Evolutionary conservation across 495 filamentous ascomycete genomes (phyloP), one percentile per base, ranked within the genome.

Genomic region (Hypoxylon crocopeplum): DNA sequence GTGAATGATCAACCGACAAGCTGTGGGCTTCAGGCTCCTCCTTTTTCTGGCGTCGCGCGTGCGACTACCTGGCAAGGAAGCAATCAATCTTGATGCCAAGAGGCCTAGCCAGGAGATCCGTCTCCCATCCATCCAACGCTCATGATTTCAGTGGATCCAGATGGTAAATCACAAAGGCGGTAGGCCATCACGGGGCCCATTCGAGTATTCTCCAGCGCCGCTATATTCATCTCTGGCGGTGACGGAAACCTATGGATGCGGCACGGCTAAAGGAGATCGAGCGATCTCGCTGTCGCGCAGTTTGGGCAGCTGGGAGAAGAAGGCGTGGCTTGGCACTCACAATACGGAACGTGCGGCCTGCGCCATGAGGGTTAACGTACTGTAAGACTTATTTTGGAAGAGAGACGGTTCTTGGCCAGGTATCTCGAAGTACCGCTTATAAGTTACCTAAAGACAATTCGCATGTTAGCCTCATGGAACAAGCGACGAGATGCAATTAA

Each of bases 71-170:
- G 53, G 13, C 52, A 45, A 25, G 27, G 8, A 50, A 48, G 24
- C 10, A 51, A 52, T 50, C 22, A 59, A 59, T 50, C 44, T 55
- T 59, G 49, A 59, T 59, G 61, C 60, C 54, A 64, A 64, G 60
- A 40, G 16, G 48, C 20, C 48, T 50, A 53, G 42, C 54, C 42
- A 42, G 34, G 19, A 42, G 36, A 58, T 30, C 29, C 44, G 29
- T 58, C 37, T 57, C 16, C 45, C 36, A 27, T 29, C 53, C 55
- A 49, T 38, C 24, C 39, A 49, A 47, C 30, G 22, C 20, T 37
- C 33, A 20, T 34, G 45, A 25, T 56, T 19, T 46, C 38, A 55
- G 61, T 64, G 60, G 60, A 64, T 40, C 60, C 44, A 20, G 24
- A 59, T 37, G 19, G 37, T 41, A 41, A 20, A 38, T 30, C 24